Conservation (phyloP, 371 early-diverging fungal genomes). For the Synchytrium microbalum region DNA sequence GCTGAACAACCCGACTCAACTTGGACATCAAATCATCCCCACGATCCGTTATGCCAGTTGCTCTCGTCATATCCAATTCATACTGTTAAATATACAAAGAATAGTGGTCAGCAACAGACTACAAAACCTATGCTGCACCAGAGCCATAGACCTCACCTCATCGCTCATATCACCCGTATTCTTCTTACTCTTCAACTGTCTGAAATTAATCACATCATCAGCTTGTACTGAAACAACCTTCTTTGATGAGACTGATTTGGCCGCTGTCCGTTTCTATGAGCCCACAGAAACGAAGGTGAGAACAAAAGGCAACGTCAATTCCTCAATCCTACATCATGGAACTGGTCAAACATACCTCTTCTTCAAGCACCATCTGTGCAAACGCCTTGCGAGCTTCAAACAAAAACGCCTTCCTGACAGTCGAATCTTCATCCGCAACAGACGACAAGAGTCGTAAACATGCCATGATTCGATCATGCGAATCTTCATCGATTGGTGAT, state of each 20-base stretch:
- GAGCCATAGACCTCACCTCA: slow-evolving; percentile 39
- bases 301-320: slow-evolving; percentile 5
- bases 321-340: background rate
- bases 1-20: slow-evolving; percentile 84
- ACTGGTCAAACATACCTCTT: slow-evolving; percentile 41
- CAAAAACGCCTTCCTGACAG: slow-evolving; percentile 45
- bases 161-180: slow-evolving; percentile 54
- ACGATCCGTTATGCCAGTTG: slow-evolving; percentile 60
- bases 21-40: slow-evolving; percentile 74
- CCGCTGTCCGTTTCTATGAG: too few species aligned
- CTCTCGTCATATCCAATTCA: slow-evolving; percentile 78
- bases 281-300: too few species aligned
- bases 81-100: slow-evolving; percentile 34
- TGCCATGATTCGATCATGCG: slow-evolving; percentile 82
- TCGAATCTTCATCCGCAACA: slow-evolving; percentile 12
- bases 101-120: background rate
- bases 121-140: background rate
- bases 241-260: slow-evolving; percentile 42
- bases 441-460: slow-evolving; percentile 71
- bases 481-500: slow-evolving; percentile 91
- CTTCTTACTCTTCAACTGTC: slow-evolving; percentile 73
- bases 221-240: slow-evolving; percentile 54
- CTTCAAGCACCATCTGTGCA: slow-evolving; percentile 63
- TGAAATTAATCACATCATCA: slow-evolving; percentile 81
- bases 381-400: slow-evolving; percentile 74